Conservation (phyloP, 345 rosid genomes). For the Psidium friedrichsthalianum region DNA sequence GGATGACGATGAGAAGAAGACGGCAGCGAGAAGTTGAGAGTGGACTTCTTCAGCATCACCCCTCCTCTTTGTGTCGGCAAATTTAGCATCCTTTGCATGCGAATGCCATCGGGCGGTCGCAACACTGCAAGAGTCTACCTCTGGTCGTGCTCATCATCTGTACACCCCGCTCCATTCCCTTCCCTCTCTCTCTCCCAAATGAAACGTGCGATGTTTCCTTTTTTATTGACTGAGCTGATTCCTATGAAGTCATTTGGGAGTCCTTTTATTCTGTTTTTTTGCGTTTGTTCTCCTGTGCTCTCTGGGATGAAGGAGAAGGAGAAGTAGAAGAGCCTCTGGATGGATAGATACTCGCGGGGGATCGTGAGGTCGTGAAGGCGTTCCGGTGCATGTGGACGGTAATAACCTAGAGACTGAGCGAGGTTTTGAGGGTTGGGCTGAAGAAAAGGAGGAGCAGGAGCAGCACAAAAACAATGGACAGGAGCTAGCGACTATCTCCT, state of each 20-base stretch:
- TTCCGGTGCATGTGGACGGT: constrained; percentile 24
- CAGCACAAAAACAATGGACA: background rate
- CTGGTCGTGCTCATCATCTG: background rate
- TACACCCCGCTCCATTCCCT: background rate
- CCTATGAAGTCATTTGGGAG: background rate
- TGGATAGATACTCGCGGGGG: constrained; percentile 8
- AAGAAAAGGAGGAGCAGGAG: background rate
- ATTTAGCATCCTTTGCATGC: constrained; percentile 16
- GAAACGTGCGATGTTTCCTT: background rate
- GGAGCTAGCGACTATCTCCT: background rate
- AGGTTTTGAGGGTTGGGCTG: background rate
- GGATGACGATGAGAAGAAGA: background rate
- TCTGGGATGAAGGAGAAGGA: background rate
- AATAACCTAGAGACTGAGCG: background rate
- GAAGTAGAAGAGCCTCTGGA: background rate
- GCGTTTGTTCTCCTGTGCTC: background rate
- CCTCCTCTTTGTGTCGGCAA: constrained; percentile 11
- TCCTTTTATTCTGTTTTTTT: background rate
- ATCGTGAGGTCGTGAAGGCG: constrained; percentile 21
- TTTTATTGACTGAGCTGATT: background rate
- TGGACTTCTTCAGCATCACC: constrained; percentile 6
- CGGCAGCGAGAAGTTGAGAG: constrained; percentile 6
- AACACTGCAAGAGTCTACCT: background rate
- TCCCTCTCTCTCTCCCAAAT: background rate
- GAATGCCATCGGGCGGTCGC: constrained; percentile 15